Conservation (phyloP, 2,329 filamentous ascomycete species). For the Helicocarpus griseus region DNA sequence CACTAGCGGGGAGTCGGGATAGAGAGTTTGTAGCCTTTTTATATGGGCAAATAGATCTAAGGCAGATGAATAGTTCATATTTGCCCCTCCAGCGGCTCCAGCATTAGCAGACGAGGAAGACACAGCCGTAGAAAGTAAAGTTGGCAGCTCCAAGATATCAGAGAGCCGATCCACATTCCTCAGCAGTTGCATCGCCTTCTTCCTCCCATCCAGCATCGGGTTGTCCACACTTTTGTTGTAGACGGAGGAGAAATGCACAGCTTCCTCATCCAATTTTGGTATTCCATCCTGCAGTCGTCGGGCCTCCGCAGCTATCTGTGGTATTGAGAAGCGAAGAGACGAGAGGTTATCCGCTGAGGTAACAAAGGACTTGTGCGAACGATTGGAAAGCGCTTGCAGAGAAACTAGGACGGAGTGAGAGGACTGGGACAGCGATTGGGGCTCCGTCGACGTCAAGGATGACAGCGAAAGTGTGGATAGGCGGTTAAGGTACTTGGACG, state of each 20-base stretch:
- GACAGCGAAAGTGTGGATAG: conserved; percentile 68
- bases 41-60: conserved; percentile 92
- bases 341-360: conserved; percentile 67
- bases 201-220: conserved; percentile 61
- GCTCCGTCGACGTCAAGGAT: conserved; percentile 64
- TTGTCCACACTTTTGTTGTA: conserved; percentile 68
- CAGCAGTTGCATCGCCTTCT: conserved; percentile 69
- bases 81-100: conserved; percentile 32
- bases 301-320: conserved; percentile 56
- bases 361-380: conserved; percentile 77
- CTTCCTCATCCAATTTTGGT: conserved; percentile 67
- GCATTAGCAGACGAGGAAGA: conserved; percentile 34
- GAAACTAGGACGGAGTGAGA: conserved; percentile 73
- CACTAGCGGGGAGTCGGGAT: conserved; percentile 68
- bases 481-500: conserved; percentile 63
- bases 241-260: conserved; percentile 68
- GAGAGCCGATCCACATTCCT: conserved; percentile 82
- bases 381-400: conserved; percentile 78
- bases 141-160: conserved; percentile 83
- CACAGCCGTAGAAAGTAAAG: conserved; percentile 67
- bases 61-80: conserved; percentile 74
- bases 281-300: conserved; percentile 60
- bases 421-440: conserved; percentile 67
- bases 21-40: conserved; percentile 70
- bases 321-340: conserved; percentile 63